A percentile compares a stretch with the other conserved stretches of the same genome.
phyloP scores from a whole-genome alignment of 805 yeast genomes.

The Metschnikowia orientalis region DNA sequence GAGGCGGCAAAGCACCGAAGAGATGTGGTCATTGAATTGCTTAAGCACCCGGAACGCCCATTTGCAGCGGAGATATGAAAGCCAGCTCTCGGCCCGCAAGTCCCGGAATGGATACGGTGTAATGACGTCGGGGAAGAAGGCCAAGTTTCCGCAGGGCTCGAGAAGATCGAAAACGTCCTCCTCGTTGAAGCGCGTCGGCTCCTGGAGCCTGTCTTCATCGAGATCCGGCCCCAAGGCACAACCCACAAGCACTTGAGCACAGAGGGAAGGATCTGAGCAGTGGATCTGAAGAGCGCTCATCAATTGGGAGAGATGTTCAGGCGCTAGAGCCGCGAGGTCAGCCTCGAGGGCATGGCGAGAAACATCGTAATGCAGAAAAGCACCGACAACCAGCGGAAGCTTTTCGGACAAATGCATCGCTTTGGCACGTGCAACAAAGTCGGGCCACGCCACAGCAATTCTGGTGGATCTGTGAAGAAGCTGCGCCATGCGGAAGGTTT shows the following conservation, averaged over 20 bases:
- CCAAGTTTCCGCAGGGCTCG: background rate
- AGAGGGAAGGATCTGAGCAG: no score
- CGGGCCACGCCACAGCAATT: background rate
- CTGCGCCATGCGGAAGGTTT: constrained; percentile 7
- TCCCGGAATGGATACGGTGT: background rate
- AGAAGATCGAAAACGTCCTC: constrained; percentile 13
- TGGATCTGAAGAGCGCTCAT: background rate
- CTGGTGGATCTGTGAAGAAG: constrained; percentile 1
- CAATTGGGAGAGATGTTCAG: background rate
- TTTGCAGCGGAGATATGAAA: constrained; percentile 1
- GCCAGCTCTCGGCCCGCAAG: background rate
- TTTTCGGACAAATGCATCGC: constrained; percentile 1
- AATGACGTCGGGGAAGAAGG: constrained; percentile 2
- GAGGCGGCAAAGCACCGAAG: constrained; percentile 10
- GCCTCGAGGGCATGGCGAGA: constrained; percentile 1
- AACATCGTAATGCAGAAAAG: constrained; percentile 4
- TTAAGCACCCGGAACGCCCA: constrained; percentile 1
- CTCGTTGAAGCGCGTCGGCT: constrained; percentile 9
- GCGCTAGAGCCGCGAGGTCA: constrained; percentile 5
- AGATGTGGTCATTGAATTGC: constrained; percentile 1
- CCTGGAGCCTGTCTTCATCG: constrained; percentile 1
- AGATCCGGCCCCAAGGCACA: background rate
- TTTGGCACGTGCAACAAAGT: constrained; percentile 1
- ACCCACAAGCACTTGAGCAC: background rate
- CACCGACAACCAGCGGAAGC: constrained; percentile 1